Evolutionary conservation across 352 stramenopile species (phyloP).

Genomic region (Halophytophthora batemanensis): DNA sequence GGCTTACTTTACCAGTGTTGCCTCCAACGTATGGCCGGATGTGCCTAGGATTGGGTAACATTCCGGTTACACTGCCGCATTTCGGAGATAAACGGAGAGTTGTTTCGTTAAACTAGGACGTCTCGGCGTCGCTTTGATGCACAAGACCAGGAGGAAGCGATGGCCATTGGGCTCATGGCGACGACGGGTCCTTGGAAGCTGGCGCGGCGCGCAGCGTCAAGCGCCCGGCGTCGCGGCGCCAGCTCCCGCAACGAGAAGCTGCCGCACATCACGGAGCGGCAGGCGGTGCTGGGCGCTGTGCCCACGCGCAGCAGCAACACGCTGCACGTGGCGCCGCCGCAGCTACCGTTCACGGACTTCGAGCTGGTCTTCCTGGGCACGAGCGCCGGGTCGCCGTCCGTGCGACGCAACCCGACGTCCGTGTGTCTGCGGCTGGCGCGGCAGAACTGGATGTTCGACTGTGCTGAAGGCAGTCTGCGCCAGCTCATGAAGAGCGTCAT

Average conservation of each 20-base stretch:
- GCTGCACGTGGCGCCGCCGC: slow-evolving; percentile 25
- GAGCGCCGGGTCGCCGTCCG: slow-evolving; percentile 67
- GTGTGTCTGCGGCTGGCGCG: slow-evolving; percentile 62
- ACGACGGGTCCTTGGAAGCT: slow-evolving; percentile 5
- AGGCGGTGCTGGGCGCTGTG: slow-evolving; percentile 39
- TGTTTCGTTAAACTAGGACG: not conserved
- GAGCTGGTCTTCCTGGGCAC: slow-evolving; percentile 83
- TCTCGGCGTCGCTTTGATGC: not conserved
- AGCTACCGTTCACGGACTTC: slow-evolving; percentile 77
- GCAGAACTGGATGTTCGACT: slow-evolving; percentile 89
- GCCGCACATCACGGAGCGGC: slow-evolving; percentile 35
- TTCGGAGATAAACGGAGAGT: too few relatives aligned
- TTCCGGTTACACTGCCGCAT: too few relatives aligned
- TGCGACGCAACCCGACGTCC: slow-evolving; percentile 58
- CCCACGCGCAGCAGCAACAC: slow-evolving; percentile 63
- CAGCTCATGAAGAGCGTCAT: slow-evolving; percentile 82
- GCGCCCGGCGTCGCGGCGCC: too few relatives aligned
- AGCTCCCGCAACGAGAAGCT: slow-evolving; percentile 10
- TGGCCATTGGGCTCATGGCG: slow-evolving; percentile 4
- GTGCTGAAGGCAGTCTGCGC: slow-evolving; percentile 71
- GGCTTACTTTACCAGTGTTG: not conserved
- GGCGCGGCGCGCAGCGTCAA: slow-evolving; percentile 11
- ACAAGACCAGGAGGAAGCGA: not conserved
- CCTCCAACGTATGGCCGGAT: too few relatives aligned
- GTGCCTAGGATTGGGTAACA: too few relatives aligned